These are phyloP conservation scores for Haplosporangium sp. DNA, from an alignment of 371 early-diverging fungal genomes.

Conservation along the genomic window DNA sequence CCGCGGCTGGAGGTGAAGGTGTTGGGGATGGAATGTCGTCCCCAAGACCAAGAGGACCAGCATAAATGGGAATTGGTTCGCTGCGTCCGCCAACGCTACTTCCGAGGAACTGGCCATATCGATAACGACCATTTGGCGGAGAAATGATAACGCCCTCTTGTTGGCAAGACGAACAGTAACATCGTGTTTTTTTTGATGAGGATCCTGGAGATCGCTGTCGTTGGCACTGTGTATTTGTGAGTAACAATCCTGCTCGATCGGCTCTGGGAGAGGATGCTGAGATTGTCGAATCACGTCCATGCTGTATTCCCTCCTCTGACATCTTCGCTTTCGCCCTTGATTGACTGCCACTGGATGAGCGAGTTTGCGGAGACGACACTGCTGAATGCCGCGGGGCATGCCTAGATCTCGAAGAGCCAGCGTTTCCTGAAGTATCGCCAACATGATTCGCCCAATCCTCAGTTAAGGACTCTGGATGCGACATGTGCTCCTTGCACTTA, in stretches of 20 bases:
- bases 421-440: constrained; percentile 4
- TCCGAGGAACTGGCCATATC: constrained; percentile 43
- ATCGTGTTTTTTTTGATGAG: constrained; percentile 14
- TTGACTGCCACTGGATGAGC: constrained; percentile 16
- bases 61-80: constrained; percentile 45
- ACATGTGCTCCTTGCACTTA: background rate
- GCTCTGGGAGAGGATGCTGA: constrained; percentile 4
- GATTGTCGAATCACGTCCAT: background rate
- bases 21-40: constrained; percentile 55
- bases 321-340: constrained; percentile 12
- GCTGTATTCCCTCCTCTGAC: constrained; percentile 9
- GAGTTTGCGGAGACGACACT: constrained; percentile 1
- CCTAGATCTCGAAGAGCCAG: background rate
- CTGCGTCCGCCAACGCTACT: constrained; percentile 9
- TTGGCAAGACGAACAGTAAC: constrained; percentile 22
- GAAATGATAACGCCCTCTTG: constrained; percentile 17
- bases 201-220: constrained; percentile 18
- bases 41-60: constrained; percentile 45
- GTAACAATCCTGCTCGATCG: constrained; percentile 9
- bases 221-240: constrained; percentile 19
- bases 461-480: background rate
- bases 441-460: background rate
- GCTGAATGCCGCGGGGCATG: background rate
- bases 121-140: constrained; percentile 28
- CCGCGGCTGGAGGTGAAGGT: constrained; percentile 47